Percentiles rank a stretch among this genome's conserved stretches.
These are phyloP conservation scores for Picea sitchensis DNA, from an alignment of 75 land plant genomes.

Conservation along the genomic window DNA sequence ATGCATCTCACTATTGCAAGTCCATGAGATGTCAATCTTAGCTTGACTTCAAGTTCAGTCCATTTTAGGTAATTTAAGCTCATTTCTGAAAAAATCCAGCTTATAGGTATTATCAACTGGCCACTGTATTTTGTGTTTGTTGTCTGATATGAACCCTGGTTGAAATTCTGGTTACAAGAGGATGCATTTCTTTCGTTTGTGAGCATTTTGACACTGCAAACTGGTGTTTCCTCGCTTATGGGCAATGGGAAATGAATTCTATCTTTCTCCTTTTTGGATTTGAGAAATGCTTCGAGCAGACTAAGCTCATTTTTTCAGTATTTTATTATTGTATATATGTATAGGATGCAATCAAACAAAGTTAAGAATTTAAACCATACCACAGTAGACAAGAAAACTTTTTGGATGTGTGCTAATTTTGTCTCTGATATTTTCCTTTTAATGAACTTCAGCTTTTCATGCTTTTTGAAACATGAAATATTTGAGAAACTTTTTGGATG, in stretches of 20 bases:
- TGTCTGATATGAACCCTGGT: neutral
- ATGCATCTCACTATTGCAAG: neutral
- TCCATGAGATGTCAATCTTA: neutral
- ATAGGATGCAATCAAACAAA: no score
- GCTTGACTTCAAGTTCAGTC: neutral
- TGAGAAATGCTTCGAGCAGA: neutral
- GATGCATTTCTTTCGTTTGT: neutral
- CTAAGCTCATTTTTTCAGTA: neutral
- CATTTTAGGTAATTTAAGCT: neutral
- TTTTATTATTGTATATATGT: no score
- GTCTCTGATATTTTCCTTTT: neutral
- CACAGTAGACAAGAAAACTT: no score
- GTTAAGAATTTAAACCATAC: no score
- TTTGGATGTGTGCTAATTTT: no score
- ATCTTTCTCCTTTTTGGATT: neutral
- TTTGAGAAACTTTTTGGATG: neutral
- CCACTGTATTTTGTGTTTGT: neutral
- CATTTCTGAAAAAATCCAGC: neutral
- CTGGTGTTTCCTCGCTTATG: neutral
- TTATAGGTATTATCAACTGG: neutral
- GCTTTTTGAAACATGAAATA: neutral
- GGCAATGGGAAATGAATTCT: neutral
- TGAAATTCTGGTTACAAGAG: neutral
- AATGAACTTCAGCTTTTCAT: neutral
- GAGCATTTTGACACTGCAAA: neutral